Conservation (phyloP, 75 land plant species). For the Adiantum capillusveneris region DNA sequence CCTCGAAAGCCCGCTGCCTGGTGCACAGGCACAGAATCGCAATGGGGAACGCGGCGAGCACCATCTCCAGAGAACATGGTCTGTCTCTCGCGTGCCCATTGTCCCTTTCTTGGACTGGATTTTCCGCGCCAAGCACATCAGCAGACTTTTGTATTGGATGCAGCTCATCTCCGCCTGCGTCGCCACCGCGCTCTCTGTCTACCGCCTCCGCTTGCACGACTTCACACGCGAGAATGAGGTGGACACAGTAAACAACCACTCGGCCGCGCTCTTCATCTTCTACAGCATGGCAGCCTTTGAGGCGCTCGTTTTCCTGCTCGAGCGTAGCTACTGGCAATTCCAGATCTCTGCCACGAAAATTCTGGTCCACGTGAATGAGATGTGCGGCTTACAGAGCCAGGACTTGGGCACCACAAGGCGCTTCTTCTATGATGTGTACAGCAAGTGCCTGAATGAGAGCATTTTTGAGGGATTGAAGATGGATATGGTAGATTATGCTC, state of each 20-base stretch:
- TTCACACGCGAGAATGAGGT: conserved; percentile 30
- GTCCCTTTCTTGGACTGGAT: conserved; percentile 49
- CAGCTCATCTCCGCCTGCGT: conserved; percentile 54
- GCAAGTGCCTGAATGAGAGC: conserved; percentile 61
- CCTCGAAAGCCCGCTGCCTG: too few relatives aligned
- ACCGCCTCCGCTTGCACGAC: conserved; percentile 40
- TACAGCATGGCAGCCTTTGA: conserved; percentile 63
- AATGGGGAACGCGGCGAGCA: neutral
- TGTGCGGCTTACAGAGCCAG: conserved; percentile 29
- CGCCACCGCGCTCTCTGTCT: conserved; percentile 48
- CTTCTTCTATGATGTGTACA: conserved; percentile 82
- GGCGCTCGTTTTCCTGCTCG: conserved; percentile 61
- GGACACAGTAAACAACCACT: conserved; percentile 32
- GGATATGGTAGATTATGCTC: conserved; percentile 70
- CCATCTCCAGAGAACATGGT: conserved; percentile 26
- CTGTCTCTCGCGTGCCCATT: conserved; percentile 40
- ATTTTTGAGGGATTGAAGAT: conserved; percentile 78
- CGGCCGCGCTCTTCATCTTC: conserved; percentile 53
- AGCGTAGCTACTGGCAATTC: conserved; percentile 79
- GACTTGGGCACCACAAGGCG: conserved; percentile 34
- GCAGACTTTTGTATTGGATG: conserved; percentile 54
- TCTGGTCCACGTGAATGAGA: conserved; percentile 40
- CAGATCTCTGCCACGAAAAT: conserved; percentile 38
- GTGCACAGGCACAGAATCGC: too few relatives aligned
- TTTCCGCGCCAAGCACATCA: conserved; percentile 46